Base-by-base conservation (phyloP, 148 eudicot species). In the Agrostemma githago region DNA sequence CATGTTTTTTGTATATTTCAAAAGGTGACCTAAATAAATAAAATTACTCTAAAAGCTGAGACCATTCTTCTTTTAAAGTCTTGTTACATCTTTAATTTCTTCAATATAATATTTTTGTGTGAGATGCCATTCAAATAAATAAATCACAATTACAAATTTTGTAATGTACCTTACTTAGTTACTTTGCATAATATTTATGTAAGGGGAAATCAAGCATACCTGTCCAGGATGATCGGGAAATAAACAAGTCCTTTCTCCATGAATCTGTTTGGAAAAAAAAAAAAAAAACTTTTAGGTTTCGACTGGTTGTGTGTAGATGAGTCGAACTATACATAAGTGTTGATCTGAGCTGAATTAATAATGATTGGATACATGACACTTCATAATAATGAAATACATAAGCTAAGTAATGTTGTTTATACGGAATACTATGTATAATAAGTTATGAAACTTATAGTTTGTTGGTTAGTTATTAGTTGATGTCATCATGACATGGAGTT, bases 181-280 rank as follows among this genome's bases (percentile, higher is more conserved):
- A 16, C 48, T 72, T 64, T 21, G 34, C 16, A 67, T 42, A 67
- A 51, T 51, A 26, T 51, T 42, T 42, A 41, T 39, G 6, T 10
- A 48, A 48, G 19, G n/a, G 76, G 38, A 69, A 5, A 64, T 43
- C 68, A 79, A 74, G 73, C 74, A 62, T 81, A 83, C 86, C 86
- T 87, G 83, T 72, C 79, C 80, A 74, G 81, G 83, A 80, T 81
- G 84, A 68, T 82, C 81, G 65, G 76, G 79, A 83, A 82, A 83
- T 80, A 78, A 71, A 71, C 83, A 79, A 82, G 75, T 82, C 61
- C 83, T 87, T 72, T 85, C 86, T 72, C 84, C 84, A 79, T 82
- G 77, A 66, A 80, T 79, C 88, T 83, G 72, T 56, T 61, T 43
- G 16, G 42, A 7, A 2, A 46, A 48, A 62, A 21, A 7, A 2